Evolutionary conservation across 2,329 filamentous ascomycete species (phyloP), one percentile per base, ranked within the genome.

Genomic region (Sordariomycetes sp.): DNA sequence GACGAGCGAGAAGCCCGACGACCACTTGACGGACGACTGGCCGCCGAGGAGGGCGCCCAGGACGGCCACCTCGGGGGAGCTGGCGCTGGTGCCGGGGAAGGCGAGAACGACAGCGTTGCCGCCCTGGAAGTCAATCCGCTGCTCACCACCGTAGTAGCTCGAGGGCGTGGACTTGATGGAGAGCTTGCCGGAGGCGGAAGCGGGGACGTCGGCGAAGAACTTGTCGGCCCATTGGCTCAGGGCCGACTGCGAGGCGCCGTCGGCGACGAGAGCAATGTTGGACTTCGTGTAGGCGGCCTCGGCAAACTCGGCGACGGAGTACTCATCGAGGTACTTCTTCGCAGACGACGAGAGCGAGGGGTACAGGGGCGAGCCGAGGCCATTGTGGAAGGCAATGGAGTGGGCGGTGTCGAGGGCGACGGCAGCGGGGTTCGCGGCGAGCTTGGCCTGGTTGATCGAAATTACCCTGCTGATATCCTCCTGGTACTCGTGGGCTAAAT

Each of bases 91-190:
- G 60, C 92, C 91, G 59, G 90, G 88, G 86, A 99, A 97, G 61
- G 84, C 94, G 68, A 99, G 83, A 64, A 96, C 88, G 65, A 96
- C 71, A 51, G 90, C 81, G 75, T 95, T 96, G 64, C 89, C 87
- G 62, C 78, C 77, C 60, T 77, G 78, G 72, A 90, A 87, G 62
- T 87, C 79, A 64, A 88, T 87, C 65, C 94, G 89, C 77, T 95
- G 89, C 79, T 99, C 90, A 68, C 94, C 95, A 71, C 94, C 94
- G 68, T 84, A 88, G 84, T 97, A 99, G 74, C 91, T 94, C 69
- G 84, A 81, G 62, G 87, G 77, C 63, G 82, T 73, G 53, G 66
- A 63, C 51, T 61, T 56, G 22, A 57, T 53, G n/a, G 50, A 36
- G 48, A 74, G 65, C 63, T 79, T 72, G 65, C 77, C 74, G 67